Conservation (phyloP, 345 rosid species). For the Erysimum cheiranthoides region DNA sequence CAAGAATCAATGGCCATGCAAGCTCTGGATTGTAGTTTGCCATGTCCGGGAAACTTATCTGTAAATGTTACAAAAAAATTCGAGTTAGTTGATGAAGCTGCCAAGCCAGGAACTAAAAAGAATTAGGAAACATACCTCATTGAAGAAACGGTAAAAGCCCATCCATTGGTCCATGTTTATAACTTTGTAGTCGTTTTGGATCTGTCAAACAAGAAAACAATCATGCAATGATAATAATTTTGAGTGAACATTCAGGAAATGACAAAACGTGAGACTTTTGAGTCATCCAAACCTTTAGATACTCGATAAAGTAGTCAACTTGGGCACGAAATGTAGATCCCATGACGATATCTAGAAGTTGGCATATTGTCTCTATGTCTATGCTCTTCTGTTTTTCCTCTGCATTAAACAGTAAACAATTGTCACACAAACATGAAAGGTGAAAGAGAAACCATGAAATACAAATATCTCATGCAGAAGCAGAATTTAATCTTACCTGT, state of each 20-base stretch:
- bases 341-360: slow-evolving; percentile 79
- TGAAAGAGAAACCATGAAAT: background rate
- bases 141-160: slow-evolving; percentile 84
- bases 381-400: slow-evolving; percentile 94
- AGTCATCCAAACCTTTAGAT: slow-evolving; percentile 36
- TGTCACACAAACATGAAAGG: slow-evolving; percentile 1
- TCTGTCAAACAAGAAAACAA: slow-evolving; percentile 46
- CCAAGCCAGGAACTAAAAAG: background rate
- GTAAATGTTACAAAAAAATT: slow-evolving; percentile 44
- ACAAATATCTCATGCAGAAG: slow-evolving; percentile 6
- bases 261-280: background rate
- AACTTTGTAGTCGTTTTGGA: slow-evolving; percentile 91
- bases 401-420: slow-evolving; percentile 44
- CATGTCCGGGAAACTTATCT: slow-evolving; percentile 94
- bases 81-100: slow-evolving; percentile 3
- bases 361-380: slow-evolving; percentile 88
- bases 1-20: slow-evolving; percentile 97
- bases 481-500: slow-evolving; percentile 60
- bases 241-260: background rate
- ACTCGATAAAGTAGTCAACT: slow-evolving; percentile 75
- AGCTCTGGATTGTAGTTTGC: slow-evolving; percentile 82
- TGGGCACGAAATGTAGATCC: slow-evolving; percentile 74
- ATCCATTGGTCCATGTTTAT: slow-evolving; percentile 97
- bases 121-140: slow-evolving; percentile 65
- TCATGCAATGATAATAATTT: background rate